phyloP scores from a whole-genome alignment of 2,329 filamentous ascomycete species.

The Fusarium sp. region DNA sequence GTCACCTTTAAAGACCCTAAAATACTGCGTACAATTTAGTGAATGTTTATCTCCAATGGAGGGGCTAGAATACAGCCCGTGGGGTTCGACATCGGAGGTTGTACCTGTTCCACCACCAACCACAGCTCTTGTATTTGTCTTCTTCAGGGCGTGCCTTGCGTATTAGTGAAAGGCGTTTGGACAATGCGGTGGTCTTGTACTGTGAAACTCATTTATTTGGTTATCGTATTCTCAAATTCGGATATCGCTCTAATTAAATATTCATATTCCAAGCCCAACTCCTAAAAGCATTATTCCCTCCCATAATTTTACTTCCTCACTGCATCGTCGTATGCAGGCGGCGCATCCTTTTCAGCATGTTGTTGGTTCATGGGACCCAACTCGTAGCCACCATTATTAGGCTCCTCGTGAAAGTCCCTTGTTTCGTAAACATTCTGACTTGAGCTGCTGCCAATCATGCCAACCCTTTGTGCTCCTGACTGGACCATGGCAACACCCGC shows the following conservation, averaged over 20 bases:
- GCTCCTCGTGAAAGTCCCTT: background rate
- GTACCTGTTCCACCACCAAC: slow-evolving; percentile 28
- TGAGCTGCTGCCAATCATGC: background rate
- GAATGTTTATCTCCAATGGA: slow-evolving; percentile 3
- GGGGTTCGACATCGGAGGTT: slow-evolving; percentile 43
- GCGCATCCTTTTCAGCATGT: slow-evolving; percentile 17
- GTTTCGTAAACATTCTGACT: background rate
- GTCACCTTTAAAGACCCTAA: background rate
- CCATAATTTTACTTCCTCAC: slow-evolving; percentile 17
- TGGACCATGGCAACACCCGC: slow-evolving; percentile 9
- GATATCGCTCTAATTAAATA: background rate
- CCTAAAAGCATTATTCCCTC: background rate
- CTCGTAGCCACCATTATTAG: slow-evolving; percentile 16
- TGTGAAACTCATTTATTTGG: background rate
- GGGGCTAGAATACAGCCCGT: slow-evolving; percentile 10
- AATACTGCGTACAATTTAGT: slow-evolving; percentile 1
- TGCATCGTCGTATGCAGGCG: slow-evolving; percentile 38
- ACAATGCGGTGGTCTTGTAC: background rate
- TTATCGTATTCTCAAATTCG: background rate
- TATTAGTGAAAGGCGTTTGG: slow-evolving; percentile 2
- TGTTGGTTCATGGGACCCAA: background rate
- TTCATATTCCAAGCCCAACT: background rate
- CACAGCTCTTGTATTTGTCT: slow-evolving; percentile 33
- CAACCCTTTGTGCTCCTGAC: slow-evolving; percentile 11
- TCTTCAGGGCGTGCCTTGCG: background rate